Evolutionary conservation across 2,329 filamentous ascomycete species (phyloP), one percentile per base, ranked within the genome.

Genomic region (Fusarium nematophilum): DNA sequence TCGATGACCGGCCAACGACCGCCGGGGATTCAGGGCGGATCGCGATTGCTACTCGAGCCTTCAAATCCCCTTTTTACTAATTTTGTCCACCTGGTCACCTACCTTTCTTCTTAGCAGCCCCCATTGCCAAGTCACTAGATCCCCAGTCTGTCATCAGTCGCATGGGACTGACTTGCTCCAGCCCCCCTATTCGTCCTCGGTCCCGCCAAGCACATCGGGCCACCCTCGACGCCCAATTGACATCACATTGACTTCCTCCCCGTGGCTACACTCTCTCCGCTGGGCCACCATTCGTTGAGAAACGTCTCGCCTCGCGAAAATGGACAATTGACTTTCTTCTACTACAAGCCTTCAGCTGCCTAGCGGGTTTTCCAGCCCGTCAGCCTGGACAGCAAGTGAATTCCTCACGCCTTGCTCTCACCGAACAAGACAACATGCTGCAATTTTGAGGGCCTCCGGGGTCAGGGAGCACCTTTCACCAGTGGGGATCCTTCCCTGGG

Each of bases 181-280:
- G 47, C 49, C 59, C 62, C 46, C 61, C 62, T 57, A 64, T 59
- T 68, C 63, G 61, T 51, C 47, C 18, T 49, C 48, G 38, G 42
- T 31, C 29, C 33, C 45, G 53, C 60, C 63, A 63, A 65, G 55
- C 37, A 13, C 46, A 47, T 46, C 29, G 40, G 56, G 62, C 46
- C 57, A 55, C 56, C 33, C 56, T 59, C 57, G 39, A 56, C 57
- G 40, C 55, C 57, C 52, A 51, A 53, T 64, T 69, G 64, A 67
- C 57, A 66, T 69, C 66, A 68, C 62, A 56, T 52, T 65, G 61
- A 56, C 55, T 63, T 44, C 39, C 47, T 42, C 31, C 40, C 51
- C 47, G 44, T 36, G 42, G 39, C 53, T 53, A 29, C 27, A 43
- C 34, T 36, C 26, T 36, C 46, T 55, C 55, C 37, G 46, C 48